Evolutionary conservation across 371 early-diverging fungal species (phyloP).

Genomic region (Mortierella sp.): DNA sequence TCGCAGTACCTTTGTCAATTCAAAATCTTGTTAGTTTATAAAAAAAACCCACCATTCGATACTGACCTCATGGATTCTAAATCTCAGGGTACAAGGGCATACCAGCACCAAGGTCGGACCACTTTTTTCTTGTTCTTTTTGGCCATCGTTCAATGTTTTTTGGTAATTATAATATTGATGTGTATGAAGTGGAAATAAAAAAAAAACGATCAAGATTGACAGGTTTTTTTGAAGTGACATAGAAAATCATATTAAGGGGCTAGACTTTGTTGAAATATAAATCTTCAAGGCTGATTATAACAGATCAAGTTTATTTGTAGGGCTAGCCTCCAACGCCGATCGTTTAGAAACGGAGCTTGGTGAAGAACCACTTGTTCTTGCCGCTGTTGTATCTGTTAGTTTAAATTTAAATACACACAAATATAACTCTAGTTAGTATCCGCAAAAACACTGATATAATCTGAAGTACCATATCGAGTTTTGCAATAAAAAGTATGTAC

Average conservation of each 20-base stretch:
- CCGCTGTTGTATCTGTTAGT: slow-evolving; percentile 90
- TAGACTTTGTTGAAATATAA: neutral
- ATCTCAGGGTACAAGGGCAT: slow-evolving; percentile 8
- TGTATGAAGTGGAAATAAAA: neutral
- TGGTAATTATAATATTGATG: neutral
- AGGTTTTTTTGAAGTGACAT: neutral
- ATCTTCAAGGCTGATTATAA: neutral
- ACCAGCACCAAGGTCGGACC: slow-evolving; percentile 86
- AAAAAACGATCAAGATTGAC: neutral
- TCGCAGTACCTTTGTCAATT: slow-evolving; percentile 89
- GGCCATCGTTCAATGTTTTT: slow-evolving; percentile 50
- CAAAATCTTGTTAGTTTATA: neutral
- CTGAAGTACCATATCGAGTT: neutral
- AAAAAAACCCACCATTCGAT: neutral
- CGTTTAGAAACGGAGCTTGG: slow-evolving; percentile 96
- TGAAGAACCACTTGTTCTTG: slow-evolving; percentile 99
- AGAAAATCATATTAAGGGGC: slow-evolving; percentile 8
- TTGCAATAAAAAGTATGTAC: slow-evolving; percentile 26
- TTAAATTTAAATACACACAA: neutral
- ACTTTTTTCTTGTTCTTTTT: slow-evolving; percentile 78
- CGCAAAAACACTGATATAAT: neutral
- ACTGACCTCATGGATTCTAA: neutral
- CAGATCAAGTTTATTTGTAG: slow-evolving; percentile 34
- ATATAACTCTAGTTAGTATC: neutral
- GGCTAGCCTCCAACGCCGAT: slow-evolving; percentile 20